Evolutionary conservation across 148 eudicot species (phyloP), one percentile per base, ranked within the genome.

Genomic region (Cornus florida): DNA sequence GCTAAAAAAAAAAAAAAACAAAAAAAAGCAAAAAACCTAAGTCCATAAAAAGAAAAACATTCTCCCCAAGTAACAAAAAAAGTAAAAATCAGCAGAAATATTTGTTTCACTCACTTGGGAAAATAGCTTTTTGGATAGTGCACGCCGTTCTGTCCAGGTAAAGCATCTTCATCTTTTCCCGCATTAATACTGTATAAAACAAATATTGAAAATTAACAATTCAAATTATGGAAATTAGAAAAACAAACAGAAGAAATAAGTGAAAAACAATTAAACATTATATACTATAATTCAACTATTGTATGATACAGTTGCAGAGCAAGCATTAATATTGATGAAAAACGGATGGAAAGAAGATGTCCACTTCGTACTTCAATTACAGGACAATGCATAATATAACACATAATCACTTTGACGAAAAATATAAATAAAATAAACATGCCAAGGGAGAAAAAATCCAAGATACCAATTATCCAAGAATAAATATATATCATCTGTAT

Each of bases 21-120:
- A 35, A 35, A 35, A 35, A 2, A 35, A 35, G 1, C 22, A 66
- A 33, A 13, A 62, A 35, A n/a, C 66, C 56, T 60, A 62, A 23
- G 12, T 19, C 11, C 46, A 46, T 28, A 43, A 4, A 12, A 23
- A 67, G 19, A 17, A n/a, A 41, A 41, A 20, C 3, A 8, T 17
- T n/a, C 64, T 59, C 66, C 38, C 50, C 57, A 64, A 64, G 48
- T 9, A 43, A 43, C 48, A 43, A 67, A n/a, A 68, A 70, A 35
- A 71, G 53, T 0, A 28, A 64, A 48, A 13, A 64, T 50, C 31
- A 46, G 20, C 68, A 72, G 39, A 65, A 81, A 13, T 19, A 39
- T 23, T 19, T 38, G 50, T 70, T 77, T 73, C 64, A 85, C 97
- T 89, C 83, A 95, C 98, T 73, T 76, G 46, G 98, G 97, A 80